A percentile compares a stretch with the other conserved stretches of the same genome.
Evolutionary conservation across 2,329 filamentous ascomycete species (phyloP).

Genomic region (Curvularia hawaiiensis): DNA sequence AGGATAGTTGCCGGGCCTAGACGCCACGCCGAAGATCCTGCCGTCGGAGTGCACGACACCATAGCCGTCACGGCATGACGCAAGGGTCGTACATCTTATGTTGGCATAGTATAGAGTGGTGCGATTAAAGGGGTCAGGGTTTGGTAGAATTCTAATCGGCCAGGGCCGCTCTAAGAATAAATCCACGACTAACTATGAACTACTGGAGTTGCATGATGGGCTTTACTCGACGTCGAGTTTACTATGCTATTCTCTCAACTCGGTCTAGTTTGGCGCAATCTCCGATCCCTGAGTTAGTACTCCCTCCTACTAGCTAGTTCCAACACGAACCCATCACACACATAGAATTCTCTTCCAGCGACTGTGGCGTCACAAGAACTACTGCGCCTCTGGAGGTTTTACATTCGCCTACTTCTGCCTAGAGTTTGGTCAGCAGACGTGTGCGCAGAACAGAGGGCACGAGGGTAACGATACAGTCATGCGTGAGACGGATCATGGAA

Average conservation of each 20-base stretch:
- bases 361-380: background rate
- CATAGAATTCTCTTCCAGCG: background rate
- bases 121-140: background rate
- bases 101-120: background rate
- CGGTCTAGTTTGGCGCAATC: background rate
- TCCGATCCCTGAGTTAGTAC: constrained; percentile 1
- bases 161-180: background rate
- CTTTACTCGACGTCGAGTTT: background rate
- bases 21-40: background rate
- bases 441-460: background rate
- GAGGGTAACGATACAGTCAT: constrained; percentile 1
- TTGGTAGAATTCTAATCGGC: background rate
- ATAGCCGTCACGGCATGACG: background rate
- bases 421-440: background rate
- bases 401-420: background rate
- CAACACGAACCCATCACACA: too few species aligned
- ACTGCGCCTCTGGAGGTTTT: background rate
- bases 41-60: background rate
- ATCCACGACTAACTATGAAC: background rate
- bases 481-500: background rate
- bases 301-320: too few species aligned
- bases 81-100: background rate
- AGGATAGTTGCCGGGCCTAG: background rate
- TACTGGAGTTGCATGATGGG: background rate
- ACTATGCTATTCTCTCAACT: background rate